These are phyloP conservation scores for Eucalyptus fibrosa DNA, from an alignment of 345 rosid species.

Conservation along the genomic window DNA sequence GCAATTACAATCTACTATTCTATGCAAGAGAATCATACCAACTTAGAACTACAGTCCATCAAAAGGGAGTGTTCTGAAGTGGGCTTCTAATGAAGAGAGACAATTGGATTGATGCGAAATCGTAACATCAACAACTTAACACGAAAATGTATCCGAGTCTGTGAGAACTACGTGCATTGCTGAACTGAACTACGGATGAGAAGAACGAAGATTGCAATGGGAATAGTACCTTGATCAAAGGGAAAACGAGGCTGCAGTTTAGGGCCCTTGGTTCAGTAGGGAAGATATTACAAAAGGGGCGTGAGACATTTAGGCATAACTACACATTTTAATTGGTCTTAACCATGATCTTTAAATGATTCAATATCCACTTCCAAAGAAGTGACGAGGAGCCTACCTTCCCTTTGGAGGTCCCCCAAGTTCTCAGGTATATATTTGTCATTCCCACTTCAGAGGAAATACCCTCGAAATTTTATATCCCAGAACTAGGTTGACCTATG, in stretches of 20 bases:
- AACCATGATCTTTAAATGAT: too few species aligned
- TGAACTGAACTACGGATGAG: background rate
- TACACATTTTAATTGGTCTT: background rate
- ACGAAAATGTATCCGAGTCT: background rate
- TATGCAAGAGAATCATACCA: background rate
- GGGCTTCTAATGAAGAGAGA: background rate
- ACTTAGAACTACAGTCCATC: background rate
- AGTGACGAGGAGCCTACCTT: too few species aligned
- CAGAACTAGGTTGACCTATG: too few species aligned
- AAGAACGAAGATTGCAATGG: background rate
- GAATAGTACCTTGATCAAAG: background rate
- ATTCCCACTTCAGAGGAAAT: too few species aligned
- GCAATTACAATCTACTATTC: background rate
- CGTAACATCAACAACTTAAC: background rate
- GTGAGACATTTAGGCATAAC: background rate
- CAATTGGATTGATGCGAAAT: background rate
- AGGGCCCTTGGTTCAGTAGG: background rate
- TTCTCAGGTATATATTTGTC: too few species aligned
- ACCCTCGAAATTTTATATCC: too few species aligned
- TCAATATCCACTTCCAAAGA: too few species aligned
- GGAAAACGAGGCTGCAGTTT: background rate
- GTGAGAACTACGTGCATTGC: background rate
- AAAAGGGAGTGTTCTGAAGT: background rate
- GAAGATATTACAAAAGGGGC: background rate
- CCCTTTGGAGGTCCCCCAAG: too few species aligned